Base-by-base conservation (phyloP, 2,329 filamentous ascomycete genomes). In the Beauveria varroae region DNA sequence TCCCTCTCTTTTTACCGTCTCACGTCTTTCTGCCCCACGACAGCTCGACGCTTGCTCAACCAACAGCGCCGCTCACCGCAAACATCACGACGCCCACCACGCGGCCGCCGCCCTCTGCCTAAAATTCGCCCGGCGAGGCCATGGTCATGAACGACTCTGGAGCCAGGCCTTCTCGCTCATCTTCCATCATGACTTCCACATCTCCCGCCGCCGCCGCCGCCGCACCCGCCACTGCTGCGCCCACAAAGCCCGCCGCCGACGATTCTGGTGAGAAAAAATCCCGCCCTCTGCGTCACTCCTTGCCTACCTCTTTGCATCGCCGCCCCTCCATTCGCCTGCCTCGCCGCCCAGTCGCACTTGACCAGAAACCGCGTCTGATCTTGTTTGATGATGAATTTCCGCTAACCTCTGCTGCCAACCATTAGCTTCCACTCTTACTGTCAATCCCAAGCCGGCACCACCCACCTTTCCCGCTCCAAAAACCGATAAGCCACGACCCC, bases 401-500 rank as follows among this genome's bases (percentile, higher is more conserved):
- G 41, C 58, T 57, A 53, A 62, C 46, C 37, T 47, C n/a, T 12
- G 12, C 18, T 18, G 16, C n/a, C 12, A 47, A 37, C 16, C 44
- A 62, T 37, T 8, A 79, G 80, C 76, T 60, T 78, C 79, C 28
- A 78, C 79, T 43, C 81, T 81, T 57, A 81, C 79, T 54, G 79
- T 81, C 65, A 82, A 80, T 66, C 80, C 79, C 65, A 76, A 74
- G 63, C 58, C 58, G 28, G 65, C 70, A 54, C 72, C 74, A 49
- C 68, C 73, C 68, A 75, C 72, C 65, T 89, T 90, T 66, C 90
- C 90, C 67, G 89, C 90, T 46, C 89, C 93, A 55, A 99, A 98
- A 79, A 96, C 92, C 65, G 95, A 99, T 76, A 99, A 98, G 79
- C 95, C 95, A 61, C 86, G 93, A 65, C 95, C 95, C 66, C 95